Evolutionary conservation across 306 rosid species (phyloP).

Genomic region (Abrus precatorius): DNA sequence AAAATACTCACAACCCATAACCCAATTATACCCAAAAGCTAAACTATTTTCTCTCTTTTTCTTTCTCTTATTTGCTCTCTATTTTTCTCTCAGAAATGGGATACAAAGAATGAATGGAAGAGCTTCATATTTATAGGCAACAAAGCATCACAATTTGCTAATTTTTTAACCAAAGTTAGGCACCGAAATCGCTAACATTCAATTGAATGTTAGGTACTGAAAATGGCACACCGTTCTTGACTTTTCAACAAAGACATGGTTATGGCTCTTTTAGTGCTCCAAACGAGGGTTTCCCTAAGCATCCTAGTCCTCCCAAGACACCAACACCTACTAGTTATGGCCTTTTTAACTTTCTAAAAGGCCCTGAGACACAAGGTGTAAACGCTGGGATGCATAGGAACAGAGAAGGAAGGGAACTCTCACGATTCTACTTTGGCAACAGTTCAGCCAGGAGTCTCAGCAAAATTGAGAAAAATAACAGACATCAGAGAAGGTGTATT

Average conservation of each 20-base stretch:
- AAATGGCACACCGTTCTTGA: too few species aligned
- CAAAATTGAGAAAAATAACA: conserved; percentile 6
- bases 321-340: conserved; percentile 60
- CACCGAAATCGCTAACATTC: too few species aligned
- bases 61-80: too few species aligned
- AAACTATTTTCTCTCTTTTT: too few species aligned
- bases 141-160: too few species aligned
- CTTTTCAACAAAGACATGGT: background rate
- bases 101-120: too few species aligned
- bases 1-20: too few species aligned
- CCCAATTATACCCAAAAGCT: too few species aligned
- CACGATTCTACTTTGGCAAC: conserved; percentile 30
- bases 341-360: conserved; percentile 52
- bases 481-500: conserved; percentile 11
- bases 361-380: conserved; percentile 47
- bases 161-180: too few species aligned
- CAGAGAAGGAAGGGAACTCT: conserved; percentile 45
- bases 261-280: conserved; percentile 56
- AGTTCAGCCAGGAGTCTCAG: conserved; percentile 29
- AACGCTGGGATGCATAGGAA: conserved; percentile 46
- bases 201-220: too few species aligned
- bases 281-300: conserved; percentile 4
- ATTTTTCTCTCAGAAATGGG: too few species aligned
- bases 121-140: too few species aligned
- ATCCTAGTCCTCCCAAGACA: conserved; percentile 44